Evolutionary conservation across 73 alveolate genomes (phyloP), one percentile per base, ranked within the genome.

Genomic region (Stentor roeselii): DNA sequence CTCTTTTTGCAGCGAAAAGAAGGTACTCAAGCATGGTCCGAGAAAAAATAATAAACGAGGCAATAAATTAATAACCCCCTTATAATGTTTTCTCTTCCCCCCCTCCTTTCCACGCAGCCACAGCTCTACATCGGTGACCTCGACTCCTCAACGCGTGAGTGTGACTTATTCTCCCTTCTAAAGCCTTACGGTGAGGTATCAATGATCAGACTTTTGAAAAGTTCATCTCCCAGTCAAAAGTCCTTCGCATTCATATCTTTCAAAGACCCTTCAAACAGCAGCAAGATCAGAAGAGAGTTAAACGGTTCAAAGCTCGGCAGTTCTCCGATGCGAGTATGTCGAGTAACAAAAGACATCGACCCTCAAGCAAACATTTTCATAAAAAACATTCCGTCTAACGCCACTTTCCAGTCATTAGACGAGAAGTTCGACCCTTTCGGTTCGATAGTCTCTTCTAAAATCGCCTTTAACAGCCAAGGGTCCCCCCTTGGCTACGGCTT

Each of bases 401-500:
- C 37, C 1, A 67, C 80, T 1, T 11, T 32, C 11, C 21, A 67
- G 34, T 15, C 21, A 15, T 32, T 67, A 27, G 80, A 67, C 21
- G 80, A 21, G 27, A 21, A 21, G 0, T 67, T 67, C 34, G n/a
- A 36, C 34, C n/a, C n/a, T 21, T 67, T 27, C 34, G 80, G 80
- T 36, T 36, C n/a, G 14, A 67, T 67, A 21, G 41, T 67, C 21
- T 21, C 41, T 30, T 67, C 80, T 27, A 67, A 67, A 67, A 67
- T 67, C n/a, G 21, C 42, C 42, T 67, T 27, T 32, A 34, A 67
- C 34, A 32, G 42, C 11, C 21, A 67, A 14, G 80, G 80, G 2
- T 21, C 21, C 41, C 41, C 80, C 34, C 34, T 67, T 27, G 80
- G 80, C 27, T 67, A 67, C 80, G 80, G 80, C 21, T 67, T 67